Base-by-base conservation (phyloP, 1,284 basidiomycete species). In the Vanrija sp. region DNA sequence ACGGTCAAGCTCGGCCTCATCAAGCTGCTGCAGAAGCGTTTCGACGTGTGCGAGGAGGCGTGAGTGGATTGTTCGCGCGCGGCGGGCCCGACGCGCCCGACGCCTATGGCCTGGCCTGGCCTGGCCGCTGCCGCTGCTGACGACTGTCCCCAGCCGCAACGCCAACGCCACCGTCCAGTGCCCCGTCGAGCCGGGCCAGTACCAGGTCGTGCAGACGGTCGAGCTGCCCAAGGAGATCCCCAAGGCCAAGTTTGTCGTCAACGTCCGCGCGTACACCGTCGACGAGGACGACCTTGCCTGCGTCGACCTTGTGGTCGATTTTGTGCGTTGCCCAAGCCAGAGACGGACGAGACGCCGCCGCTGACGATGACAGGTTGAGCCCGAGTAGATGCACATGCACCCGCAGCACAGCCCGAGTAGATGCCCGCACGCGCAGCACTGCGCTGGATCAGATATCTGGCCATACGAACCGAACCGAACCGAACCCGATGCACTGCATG, bases 31-130 rank as follows among this genome's bases (percentile, higher is more conserved):
- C 78, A 82, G 46, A 94, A 90, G 79, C 74, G 71, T 18, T 93
- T 96, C 65, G 89, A 96, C 65, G 76, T 95, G 47, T 96, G 93
- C 71, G 83, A 93, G 57, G 92, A 96, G 77, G 91, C 92, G 91
- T 94, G 79, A 73, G 91, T 85, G 6, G 7, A 23, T 2, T 23
- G 21, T 2, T 23, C 21, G 3, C 21, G 46, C 39, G 26, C 18
- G n/a, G n/a, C n/a, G n/a, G n/a, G n/a, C n/a, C n/a, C n/a, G n/a
- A n/a, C n/a, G n/a, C n/a, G n/a, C n/a, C n/a, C n/a, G n/a, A n/a
- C n/a, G n/a, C n/a, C n/a, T n/a, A n/a, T n/a, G n/a, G n/a, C n/a
- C n/a, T n/a, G n/a, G n/a, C n/a, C n/a, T n/a, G n/a, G n/a, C n/a
- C n/a, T 15, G 19, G 12, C 50, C 19, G 38, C 26, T 8, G 28